phyloP scores from a whole-genome alignment of 2,329 filamentous ascomycete genomes.

The Xylariomycetidae sp. region DNA sequence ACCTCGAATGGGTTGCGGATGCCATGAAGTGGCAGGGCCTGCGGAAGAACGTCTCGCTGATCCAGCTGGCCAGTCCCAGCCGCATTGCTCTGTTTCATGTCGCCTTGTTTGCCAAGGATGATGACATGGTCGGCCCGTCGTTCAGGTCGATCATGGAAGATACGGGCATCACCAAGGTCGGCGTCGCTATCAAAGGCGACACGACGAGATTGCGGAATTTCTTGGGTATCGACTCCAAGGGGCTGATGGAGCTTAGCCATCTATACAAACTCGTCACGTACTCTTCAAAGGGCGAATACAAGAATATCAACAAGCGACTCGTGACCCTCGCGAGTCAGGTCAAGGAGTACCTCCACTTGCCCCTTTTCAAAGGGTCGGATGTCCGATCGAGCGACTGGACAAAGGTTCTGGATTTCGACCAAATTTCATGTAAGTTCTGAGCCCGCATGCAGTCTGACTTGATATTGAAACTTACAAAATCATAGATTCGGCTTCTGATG shows the following conservation, averaged over 20 bases:
- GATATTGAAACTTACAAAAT: background rate
- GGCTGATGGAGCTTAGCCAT: constrained; percentile 78
- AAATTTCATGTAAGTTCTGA: constrained; percentile 61
- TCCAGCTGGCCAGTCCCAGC: constrained; percentile 75
- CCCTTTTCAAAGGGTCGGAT: constrained; percentile 65
- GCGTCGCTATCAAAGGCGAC: constrained; percentile 71
- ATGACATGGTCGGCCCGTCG: constrained; percentile 63
- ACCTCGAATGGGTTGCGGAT: constrained; percentile 74
- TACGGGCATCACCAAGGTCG: constrained; percentile 64
- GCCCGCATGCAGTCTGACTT: constrained; percentile 4
- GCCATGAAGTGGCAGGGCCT: constrained; percentile 42
- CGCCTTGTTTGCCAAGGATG: constrained; percentile 52
- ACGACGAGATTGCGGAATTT: constrained; percentile 63
- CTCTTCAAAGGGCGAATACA: constrained; percentile 43
- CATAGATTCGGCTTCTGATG: constrained; percentile 75
- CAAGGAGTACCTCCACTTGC: constrained; percentile 64
- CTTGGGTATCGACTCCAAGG: constrained; percentile 59
- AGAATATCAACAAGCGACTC: constrained; percentile 59
- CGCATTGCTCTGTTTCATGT: constrained; percentile 80
- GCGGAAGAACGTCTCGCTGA: constrained; percentile 70
- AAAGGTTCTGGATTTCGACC: constrained; percentile 52
- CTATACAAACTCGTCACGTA: constrained; percentile 74
- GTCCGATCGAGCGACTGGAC: constrained; percentile 77
- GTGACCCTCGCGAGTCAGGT: constrained; percentile 68
- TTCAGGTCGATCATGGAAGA: constrained; percentile 71